These are phyloP conservation scores for Scorias spongiosa DNA, from an alignment of 2,329 filamentous ascomycete genomes.

Conservation along the genomic window DNA sequence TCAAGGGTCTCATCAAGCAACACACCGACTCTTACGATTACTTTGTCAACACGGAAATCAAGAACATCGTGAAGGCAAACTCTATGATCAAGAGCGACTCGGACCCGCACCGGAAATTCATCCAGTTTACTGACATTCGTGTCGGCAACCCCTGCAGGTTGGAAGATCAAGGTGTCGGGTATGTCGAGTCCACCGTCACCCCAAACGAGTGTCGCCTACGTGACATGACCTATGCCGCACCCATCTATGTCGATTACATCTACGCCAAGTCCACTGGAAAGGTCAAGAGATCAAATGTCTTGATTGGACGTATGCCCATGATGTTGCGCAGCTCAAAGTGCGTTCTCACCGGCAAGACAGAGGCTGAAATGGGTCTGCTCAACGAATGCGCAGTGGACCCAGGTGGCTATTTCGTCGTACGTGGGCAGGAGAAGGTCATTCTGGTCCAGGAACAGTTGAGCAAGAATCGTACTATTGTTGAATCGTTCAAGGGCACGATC, in stretches of 20 bases:
- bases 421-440: conserved; percentile 96
- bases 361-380: conserved; percentile 76
- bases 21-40: conserved; percentile 99
- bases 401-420: conserved; percentile 94
- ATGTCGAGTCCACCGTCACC: conserved; percentile 53
- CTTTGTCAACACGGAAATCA: conserved; percentile 91
- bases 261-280: conserved; percentile 70
- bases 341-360: conserved; percentile 66
- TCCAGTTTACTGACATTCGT: conserved; percentile 56
- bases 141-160: conserved; percentile 67
- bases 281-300: conserved; percentile 57
- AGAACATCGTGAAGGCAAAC: conserved; percentile 90
- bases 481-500: conserved; percentile 86
- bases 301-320: conserved; percentile 81
- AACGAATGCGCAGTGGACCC: conserved; percentile 94
- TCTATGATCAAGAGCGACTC: conserved; percentile 80
- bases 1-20: conserved; percentile 93
- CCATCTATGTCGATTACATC: conserved; percentile 81
- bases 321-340: conserved; percentile 97
- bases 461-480: conserved; percentile 97
- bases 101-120: conserved; percentile 69
- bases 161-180: conserved; percentile 56
- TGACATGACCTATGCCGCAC: conserved; percentile 95
- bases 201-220: conserved; percentile 93
- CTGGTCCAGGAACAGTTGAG: conserved; percentile 95